Percentiles rank a stretch among this genome's conserved stretches.
Evolutionary conservation across 73 alveolate genomes (phyloP).

Genomic region (Paramecium sonneborni): DNA sequence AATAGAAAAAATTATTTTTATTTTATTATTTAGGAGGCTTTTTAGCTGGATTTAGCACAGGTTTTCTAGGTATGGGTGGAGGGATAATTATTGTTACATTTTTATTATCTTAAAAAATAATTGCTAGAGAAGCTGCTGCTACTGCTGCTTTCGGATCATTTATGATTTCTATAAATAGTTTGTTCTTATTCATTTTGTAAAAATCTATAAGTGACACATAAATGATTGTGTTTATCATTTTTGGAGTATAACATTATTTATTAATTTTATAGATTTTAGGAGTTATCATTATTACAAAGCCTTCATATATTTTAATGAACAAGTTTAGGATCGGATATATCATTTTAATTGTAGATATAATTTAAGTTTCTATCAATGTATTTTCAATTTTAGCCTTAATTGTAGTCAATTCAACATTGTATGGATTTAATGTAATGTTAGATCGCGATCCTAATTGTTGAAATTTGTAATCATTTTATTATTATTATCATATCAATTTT

Average conservation of each 20-base stretch:
- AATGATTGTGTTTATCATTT: background rate
- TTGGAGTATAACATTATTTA: background rate
- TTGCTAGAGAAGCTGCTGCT: constrained; percentile 64
- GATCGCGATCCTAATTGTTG: background rate
- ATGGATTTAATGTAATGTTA: background rate
- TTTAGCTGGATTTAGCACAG: constrained; percentile 3
- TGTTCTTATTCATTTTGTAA: background rate
- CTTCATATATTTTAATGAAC: background rate
- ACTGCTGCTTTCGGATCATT: constrained; percentile 50
- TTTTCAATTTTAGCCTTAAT: background rate
- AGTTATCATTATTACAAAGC: too few species aligned
- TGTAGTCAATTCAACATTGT: background rate
- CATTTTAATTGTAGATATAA: background rate
- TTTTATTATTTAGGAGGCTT: background rate
- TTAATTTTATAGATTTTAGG: background rate
- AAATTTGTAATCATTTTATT: too few species aligned
- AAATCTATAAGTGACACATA: background rate
- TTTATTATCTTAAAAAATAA: constrained; percentile 3
- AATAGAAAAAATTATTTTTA: background rate
- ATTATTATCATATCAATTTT: too few species aligned
- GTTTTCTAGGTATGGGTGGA: constrained; percentile 53
- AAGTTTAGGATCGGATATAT: background rate
- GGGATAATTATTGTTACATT: constrained; percentile 34
- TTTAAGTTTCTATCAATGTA: background rate
- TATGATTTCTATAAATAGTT: constrained; percentile 19